Base-by-base conservation (phyloP, 306 rosid genomes). In the Fagus crenata region DNA sequence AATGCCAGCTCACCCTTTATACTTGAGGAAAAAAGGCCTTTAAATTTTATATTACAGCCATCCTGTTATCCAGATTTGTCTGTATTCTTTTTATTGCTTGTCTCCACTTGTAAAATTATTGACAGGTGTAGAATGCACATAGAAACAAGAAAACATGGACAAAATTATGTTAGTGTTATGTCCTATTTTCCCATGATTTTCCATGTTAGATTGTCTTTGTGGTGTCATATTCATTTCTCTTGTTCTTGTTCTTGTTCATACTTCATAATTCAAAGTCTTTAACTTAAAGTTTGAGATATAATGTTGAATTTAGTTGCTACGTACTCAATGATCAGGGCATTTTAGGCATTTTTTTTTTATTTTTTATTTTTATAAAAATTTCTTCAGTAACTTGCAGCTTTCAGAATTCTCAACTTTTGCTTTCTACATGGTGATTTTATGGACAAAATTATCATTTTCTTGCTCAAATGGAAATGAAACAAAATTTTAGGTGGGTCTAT, bases 401-500 rank as follows among this genome's bases (percentile, higher is more conserved):
- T 43, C 22, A 63, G 22, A 41, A 73, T 41, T 72, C 65, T 54
- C 37, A 35, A 15, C 32, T 53, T 51, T 43, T 32, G 36, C 79
- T 53, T 28, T 64, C 17, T 43, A 55, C 74, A 56, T 51, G 9
- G 70, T 40, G 61, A 53, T 42, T 37, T 69, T 58, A 53, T 61
- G 11, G 49, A 61, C 77, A 31, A 72, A 72, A 69, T 71, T 78
- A 74, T 78, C 28, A 35, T 65, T 78, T 76, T 75, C 53, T 81
- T 79, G 75, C 74, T 70, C 33, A 59, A 71, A 63, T 77, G 72
- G 85, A 82, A 69, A 80, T 75, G 18, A 77, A 83, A 83, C 80
- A 42, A 54, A 75, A 46, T 76, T 81, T 74, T 82, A 94, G 98
- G 84, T 94, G 97, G 98, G 92, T 94, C 82, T 90, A 94, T 76